A percentile compares a stretch with the other conserved stretches of the same genome.
These are phyloP conservation scores for Fusarium illudens DNA, from an alignment of 2,329 filamentous ascomycete species.

Conservation along the genomic window DNA sequence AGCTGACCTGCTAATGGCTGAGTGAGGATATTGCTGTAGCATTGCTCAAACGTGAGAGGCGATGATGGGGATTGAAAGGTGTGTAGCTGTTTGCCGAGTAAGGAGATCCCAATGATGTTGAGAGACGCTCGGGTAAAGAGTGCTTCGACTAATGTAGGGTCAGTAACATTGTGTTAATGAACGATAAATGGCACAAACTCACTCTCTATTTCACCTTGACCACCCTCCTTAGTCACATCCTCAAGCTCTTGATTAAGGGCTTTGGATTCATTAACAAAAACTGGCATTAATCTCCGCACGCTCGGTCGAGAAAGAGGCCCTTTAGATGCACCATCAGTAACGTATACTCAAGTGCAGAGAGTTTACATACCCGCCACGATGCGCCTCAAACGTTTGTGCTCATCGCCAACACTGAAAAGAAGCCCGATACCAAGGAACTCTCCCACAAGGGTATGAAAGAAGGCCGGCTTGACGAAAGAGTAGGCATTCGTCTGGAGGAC, in stretches of 20 bases:
- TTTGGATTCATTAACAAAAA: not conserved
- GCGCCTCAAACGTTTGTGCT: slow-evolving; percentile 22
- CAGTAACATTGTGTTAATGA: not conserved
- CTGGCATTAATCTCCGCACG: slow-evolving; percentile 5
- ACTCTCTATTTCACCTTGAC: not conserved
- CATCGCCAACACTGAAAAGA: slow-evolving; percentile 15
- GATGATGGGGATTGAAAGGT: slow-evolving; percentile 9
- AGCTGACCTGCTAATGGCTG: slow-evolving; percentile 14
- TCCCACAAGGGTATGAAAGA: slow-evolving; percentile 24
- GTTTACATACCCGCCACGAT: not conserved
- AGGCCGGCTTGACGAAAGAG: slow-evolving; percentile 14
- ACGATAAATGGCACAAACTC: not conserved
- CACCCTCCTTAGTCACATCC: not conserved
- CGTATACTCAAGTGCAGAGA: rapidly evolving
- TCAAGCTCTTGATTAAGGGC: not conserved
- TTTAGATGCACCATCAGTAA: not conserved
- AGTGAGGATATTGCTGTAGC: slow-evolving; percentile 9
- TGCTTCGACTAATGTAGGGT: not conserved
- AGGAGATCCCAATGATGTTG: slow-evolving; percentile 11
- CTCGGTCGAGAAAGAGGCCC: slow-evolving; percentile 13
- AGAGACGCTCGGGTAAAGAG: slow-evolving; percentile 10
- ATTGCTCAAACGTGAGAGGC: slow-evolving; percentile 16
- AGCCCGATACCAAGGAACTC: slow-evolving; percentile 20
- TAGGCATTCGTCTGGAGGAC: slow-evolving; percentile 21
- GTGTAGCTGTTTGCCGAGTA: slow-evolving; percentile 8